These are phyloP conservation scores for Cephalotrichum gorgonifer DNA, from an alignment of 2,329 filamentous ascomycete species.

Conservation along the genomic window DNA sequence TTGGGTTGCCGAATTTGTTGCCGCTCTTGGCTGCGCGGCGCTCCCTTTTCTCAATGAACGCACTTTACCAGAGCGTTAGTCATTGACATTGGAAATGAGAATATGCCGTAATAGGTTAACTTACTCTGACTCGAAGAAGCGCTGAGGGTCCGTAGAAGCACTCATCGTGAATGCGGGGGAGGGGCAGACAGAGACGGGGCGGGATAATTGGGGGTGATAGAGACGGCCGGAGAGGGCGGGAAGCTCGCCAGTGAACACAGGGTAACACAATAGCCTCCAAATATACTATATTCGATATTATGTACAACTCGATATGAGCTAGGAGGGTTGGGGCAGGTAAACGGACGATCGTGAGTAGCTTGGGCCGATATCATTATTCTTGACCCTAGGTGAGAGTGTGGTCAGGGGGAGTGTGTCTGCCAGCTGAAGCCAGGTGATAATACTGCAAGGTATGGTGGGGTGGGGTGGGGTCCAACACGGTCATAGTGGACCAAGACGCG, in stretches of 20 bases:
- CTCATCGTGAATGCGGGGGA: conserved; percentile 6
- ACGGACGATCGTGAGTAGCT: no score
- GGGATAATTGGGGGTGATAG: background rate
- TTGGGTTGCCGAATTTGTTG: conserved; percentile 75
- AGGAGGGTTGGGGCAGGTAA: no score
- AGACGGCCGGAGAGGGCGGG: background rate
- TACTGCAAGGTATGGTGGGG: no score
- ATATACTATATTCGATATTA: no score
- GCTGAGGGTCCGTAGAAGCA: conserved; percentile 56
- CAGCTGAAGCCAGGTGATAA: no score
- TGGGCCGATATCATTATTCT: no score
- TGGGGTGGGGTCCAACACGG: background rate
- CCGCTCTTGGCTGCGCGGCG: conserved; percentile 59
- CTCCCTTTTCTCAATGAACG: conserved; percentile 33
- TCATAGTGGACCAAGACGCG: background rate
- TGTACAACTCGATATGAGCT: no score
- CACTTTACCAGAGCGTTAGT: conserved; percentile 24
- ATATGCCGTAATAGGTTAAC: conserved; percentile 16
- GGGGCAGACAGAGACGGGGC: background rate
- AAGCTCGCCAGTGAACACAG: no score
- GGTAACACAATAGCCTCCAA: no score
- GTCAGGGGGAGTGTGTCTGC: no score
- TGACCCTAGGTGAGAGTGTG: no score
- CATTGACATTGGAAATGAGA: background rate
- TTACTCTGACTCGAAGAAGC: conserved; percentile 92